A percentile compares a stretch with the other conserved stretches of the same genome.
Conservation (phyloP, 768 basidiomycete species). For the Holtermannia corniformis region DNA sequence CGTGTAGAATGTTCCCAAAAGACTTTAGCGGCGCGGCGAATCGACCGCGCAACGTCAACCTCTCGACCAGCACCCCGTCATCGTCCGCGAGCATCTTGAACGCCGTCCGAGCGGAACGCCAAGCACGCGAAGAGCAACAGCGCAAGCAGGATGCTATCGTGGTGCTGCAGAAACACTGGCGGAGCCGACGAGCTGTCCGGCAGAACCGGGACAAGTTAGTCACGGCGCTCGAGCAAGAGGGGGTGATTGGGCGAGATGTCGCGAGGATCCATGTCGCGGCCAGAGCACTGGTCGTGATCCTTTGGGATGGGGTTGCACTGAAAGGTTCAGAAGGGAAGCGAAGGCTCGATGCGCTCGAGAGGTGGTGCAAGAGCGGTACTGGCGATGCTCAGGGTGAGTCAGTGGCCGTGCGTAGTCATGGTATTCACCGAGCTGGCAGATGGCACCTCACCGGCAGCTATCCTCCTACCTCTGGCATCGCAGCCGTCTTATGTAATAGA, state of each 20-base stretch:
- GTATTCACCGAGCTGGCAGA: background rate
- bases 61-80: slow-evolving; percentile 32
- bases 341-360: slow-evolving; percentile 7
- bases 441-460: background rate
- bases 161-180: slow-evolving; percentile 31
- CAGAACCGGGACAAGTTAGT: slow-evolving; percentile 12
- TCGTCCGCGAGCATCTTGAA: slow-evolving; percentile 25
- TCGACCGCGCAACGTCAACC: slow-evolving; percentile 20
- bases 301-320: slow-evolving; percentile 9
- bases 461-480: background rate
- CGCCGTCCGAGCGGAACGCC: slow-evolving; percentile 27
- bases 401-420: background rate
- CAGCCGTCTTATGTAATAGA: background rate
- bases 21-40: background rate
- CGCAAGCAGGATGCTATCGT: slow-evolving; percentile 17
- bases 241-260: slow-evolving; percentile 4
- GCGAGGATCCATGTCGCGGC: background rate
- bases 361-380: slow-evolving; percentile 5
- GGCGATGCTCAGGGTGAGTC: slow-evolving; percentile 1
- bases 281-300: slow-evolving; percentile 13
- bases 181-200: slow-evolving; percentile 16
- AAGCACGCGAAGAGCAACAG: slow-evolving; percentile 21
- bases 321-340: slow-evolving; percentile 4
- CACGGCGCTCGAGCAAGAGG: slow-evolving; percentile 1
- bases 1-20: background rate